Evolutionary conservation across 208 protist genomes (phyloP).

Genomic region (Leptomonas pyrrhocoris): DNA sequence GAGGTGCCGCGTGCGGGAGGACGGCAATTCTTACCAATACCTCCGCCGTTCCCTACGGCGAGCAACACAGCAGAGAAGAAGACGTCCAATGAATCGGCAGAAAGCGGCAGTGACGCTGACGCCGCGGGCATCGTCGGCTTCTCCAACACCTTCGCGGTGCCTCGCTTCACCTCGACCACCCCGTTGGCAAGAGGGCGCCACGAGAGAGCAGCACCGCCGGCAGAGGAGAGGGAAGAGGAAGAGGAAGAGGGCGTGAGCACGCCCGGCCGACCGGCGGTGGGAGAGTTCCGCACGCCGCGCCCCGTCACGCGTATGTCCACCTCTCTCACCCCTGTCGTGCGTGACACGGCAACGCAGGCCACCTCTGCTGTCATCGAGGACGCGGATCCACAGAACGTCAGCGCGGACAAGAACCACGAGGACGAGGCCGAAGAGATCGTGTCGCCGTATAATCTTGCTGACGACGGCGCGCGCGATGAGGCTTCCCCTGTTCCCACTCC

Average conservation of each 20-base stretch:
- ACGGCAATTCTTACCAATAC: neutral
- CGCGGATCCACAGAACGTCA: neutral
- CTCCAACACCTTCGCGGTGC: conserved; percentile 32
- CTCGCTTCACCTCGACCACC: conserved; percentile 25
- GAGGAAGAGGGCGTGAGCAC: conserved; percentile 5
- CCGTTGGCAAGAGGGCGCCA: neutral
- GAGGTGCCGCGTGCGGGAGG: conserved; percentile 10
- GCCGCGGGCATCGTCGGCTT: conserved; percentile 14
- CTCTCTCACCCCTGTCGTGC: conserved; percentile 9
- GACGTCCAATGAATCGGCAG: neutral
- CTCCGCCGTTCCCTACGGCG: neutral
- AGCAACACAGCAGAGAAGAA: neutral
- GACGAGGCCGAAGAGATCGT: neutral
- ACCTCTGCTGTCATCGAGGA: neutral
- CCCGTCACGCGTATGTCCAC: conserved; percentile 28
- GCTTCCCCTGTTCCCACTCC: conserved; percentile 33
- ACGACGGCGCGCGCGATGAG: neutral
- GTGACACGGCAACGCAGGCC: neutral
- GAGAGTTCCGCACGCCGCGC: conserved; percentile 45
- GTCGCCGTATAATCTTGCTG: neutral
- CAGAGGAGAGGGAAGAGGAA: neutral
- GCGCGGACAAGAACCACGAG: neutral
- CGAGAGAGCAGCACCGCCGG: neutral
- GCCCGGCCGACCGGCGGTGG: conserved; percentile 19
- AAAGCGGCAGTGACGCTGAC: neutral